These are phyloP conservation scores for Vickermania spadyakhi DNA, from an alignment of 208 protist species.

Conservation along the genomic window DNA sequence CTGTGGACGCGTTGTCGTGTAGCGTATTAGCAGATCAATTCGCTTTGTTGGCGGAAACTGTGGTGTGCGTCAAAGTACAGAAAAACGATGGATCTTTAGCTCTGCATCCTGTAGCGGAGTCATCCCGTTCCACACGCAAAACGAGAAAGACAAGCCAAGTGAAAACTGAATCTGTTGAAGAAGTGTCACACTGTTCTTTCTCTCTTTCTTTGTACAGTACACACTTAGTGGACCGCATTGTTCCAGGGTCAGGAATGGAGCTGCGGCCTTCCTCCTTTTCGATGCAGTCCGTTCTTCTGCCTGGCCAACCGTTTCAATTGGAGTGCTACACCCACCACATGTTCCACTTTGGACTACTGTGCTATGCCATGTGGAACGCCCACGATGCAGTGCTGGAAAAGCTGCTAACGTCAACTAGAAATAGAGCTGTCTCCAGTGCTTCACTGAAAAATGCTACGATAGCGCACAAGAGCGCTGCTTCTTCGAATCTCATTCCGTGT, in stretches of 20 bases:
- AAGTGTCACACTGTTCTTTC: too few relatives aligned
- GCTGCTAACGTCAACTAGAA: neutral
- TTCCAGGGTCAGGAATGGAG: conserved; percentile 5
- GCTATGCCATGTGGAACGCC: conserved; percentile 36
- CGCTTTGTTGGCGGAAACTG: conserved; percentile 50
- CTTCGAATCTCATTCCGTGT: conserved; percentile 11
- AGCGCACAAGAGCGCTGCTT: neutral
- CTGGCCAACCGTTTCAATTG: conserved; percentile 17
- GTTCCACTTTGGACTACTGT: conserved; percentile 56
- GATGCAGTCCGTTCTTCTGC: conserved; percentile 58
- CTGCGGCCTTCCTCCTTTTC: conserved; percentile 24
- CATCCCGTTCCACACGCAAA: too few relatives aligned
- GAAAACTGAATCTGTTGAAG: too few relatives aligned
- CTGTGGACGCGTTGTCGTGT: conserved; percentile 24
- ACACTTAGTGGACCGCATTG: conserved; percentile 38
- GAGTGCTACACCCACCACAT: conserved; percentile 77
- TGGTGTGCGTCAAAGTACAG: conserved; percentile 9
- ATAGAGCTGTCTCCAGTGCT: neutral
- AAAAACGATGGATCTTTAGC: too few relatives aligned
- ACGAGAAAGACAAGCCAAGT: too few relatives aligned
- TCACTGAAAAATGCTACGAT: neutral
- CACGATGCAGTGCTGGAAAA: conserved; percentile 4
- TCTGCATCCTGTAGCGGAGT: too few relatives aligned
- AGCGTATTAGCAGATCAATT: conserved; percentile 28
- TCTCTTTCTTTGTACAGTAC: conserved; percentile 19